Evolutionary conservation across 2,329 filamentous ascomycete genomes (phyloP), one percentile per base, ranked within the genome.

Genomic region (Sporothrix variecibatus): DNA sequence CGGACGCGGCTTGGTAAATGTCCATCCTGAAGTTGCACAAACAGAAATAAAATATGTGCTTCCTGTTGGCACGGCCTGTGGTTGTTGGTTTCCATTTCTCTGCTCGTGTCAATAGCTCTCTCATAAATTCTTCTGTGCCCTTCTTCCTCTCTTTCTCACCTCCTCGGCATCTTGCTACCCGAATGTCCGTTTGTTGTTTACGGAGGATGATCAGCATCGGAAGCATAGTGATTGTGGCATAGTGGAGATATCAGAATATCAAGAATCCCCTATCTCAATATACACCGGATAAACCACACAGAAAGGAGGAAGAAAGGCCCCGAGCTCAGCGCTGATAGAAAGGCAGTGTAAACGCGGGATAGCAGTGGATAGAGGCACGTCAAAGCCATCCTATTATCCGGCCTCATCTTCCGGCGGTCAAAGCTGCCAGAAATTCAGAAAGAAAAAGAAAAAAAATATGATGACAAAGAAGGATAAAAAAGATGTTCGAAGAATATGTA

Each of bases 201-300:
- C 60, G 60, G 60, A 64, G 60, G 34, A 31, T 23, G 17, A 40
- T 1, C 31, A 20, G 40, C 34, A 31, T 43, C 8, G 40, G 26
- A 58, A 23, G 34, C 60, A 40, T 9, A 64, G 31, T n/a, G 17
- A 38, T n/a, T n/a, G 31, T 38, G 31, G 58, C 58, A 38, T 62
- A 62, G 58, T 34, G 58, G 58, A 12, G 49, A 51, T 51, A n/a
- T n/a, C 11, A 49, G 28, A 62, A 38, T 8, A 38, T 11, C 15
- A 34, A 38, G 23, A 31, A 23, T 20, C 60, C 34, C 60, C 31
- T 64, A 64, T 64, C 60, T 40, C 20, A 64, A 64, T 64, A 64
- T 64, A 64, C 7, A 23, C 60, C 60, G 60, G 60, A 64, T 64
- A 64, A 64, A 64, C 60, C 34, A 40, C 20, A 40, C 60, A 38